A percentile compares a stretch with the other conserved stretches of the same genome.
Conservation (phyloP, 2,329 filamentous ascomycete genomes). For the Aphanoascus verrucosus region DNA sequence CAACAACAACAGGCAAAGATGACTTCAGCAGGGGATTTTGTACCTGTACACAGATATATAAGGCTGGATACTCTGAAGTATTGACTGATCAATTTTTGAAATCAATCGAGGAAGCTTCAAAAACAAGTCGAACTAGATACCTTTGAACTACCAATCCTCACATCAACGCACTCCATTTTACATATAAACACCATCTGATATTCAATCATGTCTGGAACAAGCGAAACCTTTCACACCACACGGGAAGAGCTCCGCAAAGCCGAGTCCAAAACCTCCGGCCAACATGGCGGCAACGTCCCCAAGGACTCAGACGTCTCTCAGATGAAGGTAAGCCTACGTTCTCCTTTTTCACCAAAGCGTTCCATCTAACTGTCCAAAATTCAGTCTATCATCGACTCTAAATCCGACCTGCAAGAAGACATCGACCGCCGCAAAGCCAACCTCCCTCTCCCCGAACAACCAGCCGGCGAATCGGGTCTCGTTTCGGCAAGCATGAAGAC, state of each 20-base stretch:
- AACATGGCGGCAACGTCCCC: conserved; percentile 34
- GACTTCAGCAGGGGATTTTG: not conserved
- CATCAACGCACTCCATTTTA: not conserved
- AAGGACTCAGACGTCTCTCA: conserved; percentile 36
- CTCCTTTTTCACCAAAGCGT: not conserved
- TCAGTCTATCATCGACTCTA: conserved; percentile 33
- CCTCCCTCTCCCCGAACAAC: conserved; percentile 68
- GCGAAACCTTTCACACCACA: conserved; percentile 40
- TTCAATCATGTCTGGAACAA: conserved; percentile 22
- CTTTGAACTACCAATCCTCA: not conserved
- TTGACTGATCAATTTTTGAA: not conserved
- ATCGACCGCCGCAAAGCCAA: conserved; percentile 60
- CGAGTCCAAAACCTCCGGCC: conserved; percentile 34
- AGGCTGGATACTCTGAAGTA: not conserved
- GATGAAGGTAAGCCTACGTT: conserved; percentile 34
- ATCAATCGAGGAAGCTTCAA: not conserved
- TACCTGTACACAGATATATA: not conserved
- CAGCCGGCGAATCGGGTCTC: conserved; percentile 66
- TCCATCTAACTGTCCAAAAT: not conserved
- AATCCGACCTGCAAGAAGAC: conserved; percentile 48
- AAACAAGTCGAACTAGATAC: not conserved
- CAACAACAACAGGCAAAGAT: not conserved
- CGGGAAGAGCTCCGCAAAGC: conserved; percentile 41
- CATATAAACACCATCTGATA: not conserved
- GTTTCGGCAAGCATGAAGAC: conserved; percentile 59